phyloP scores from a whole-genome alignment of 2,329 filamentous ascomycete species.

The Cladosporium oxysporum region DNA sequence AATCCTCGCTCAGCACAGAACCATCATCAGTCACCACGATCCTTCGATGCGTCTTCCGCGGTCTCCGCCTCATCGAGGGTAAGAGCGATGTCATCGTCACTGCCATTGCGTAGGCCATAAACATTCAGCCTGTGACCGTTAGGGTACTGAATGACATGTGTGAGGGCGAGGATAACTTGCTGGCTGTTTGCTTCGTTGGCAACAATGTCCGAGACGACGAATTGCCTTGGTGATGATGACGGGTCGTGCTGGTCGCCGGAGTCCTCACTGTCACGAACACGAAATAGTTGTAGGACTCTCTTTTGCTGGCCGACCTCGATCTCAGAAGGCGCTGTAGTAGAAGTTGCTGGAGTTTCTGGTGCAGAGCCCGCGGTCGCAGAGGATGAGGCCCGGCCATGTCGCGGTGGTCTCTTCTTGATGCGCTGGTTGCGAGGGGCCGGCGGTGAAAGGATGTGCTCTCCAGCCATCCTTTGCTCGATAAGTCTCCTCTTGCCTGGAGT shows the following conservation, averaged over 20 bases:
- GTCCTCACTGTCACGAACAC: background rate
- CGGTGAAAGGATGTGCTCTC: background rate
- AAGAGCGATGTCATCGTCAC: background rate
- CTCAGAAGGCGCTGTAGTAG: background rate
- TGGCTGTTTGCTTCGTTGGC: background rate
- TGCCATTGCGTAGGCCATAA: background rate
- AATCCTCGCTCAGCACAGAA: background rate
- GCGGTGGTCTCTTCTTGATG: constrained; percentile 2
- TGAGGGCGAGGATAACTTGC: background rate
- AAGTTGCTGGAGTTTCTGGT: background rate
- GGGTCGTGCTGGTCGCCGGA: background rate
- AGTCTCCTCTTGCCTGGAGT: background rate
- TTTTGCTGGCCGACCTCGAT: background rate
- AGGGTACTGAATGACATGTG: background rate
- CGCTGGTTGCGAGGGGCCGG: constrained; percentile 10
- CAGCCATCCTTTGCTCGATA: background rate
- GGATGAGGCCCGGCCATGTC: background rate
- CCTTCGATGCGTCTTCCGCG: background rate
- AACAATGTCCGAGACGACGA: background rate
- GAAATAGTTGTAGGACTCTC: background rate
- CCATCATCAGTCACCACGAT: background rate
- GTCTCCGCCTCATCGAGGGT: background rate
- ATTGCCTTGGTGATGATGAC: background rate
- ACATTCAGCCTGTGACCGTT: background rate
- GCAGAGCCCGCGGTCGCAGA: background rate